Evolutionary conservation across 2,329 filamentous ascomycete species (phyloP).

Genomic region (Colletotrichum limetticola): DNA sequence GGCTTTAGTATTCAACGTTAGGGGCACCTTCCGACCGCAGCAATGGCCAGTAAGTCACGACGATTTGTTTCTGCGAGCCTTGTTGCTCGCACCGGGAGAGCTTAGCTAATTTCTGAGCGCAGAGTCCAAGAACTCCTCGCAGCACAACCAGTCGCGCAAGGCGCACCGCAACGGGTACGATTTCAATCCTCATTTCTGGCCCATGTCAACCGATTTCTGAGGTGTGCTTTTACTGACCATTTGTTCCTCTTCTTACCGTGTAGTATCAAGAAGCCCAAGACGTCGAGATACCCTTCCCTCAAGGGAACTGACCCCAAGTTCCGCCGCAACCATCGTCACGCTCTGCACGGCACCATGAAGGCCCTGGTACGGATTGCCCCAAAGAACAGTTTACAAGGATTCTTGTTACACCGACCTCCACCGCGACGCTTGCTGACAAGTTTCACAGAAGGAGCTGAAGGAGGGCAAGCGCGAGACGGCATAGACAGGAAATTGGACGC

Average conservation of each 20-base stretch:
- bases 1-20: conserved; percentile 25
- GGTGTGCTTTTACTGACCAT: conserved; percentile 1
- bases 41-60: conserved; percentile 53
- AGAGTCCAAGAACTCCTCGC: conserved; percentile 99
- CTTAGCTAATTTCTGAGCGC: conserved; percentile 35
- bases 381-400: neutral
- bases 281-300: conserved; percentile 97
- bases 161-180: conserved; percentile 98
- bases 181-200: neutral
- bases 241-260: conserved; percentile 19
- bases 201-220: neutral
- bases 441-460: conserved; percentile 89
- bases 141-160: conserved; percentile 99
- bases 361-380: conserved; percentile 79
- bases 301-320: conserved; percentile 99
- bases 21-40: conserved; percentile 41
- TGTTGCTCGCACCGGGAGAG: conserved; percentile 40
- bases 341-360: conserved; percentile 98
- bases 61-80: neutral
- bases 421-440: conserved; percentile 43
- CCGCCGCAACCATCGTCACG: conserved; percentile 99
- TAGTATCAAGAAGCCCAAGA: conserved; percentile 99
- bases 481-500: conserved; percentile 55
- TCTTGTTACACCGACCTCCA: too few relatives aligned
- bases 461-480: conserved; percentile 93